Evolutionary conservation across 208 protist genomes (phyloP), one percentile per base, ranked within the genome.

Genomic region (Acanthamoeba rhysodes): DNA sequence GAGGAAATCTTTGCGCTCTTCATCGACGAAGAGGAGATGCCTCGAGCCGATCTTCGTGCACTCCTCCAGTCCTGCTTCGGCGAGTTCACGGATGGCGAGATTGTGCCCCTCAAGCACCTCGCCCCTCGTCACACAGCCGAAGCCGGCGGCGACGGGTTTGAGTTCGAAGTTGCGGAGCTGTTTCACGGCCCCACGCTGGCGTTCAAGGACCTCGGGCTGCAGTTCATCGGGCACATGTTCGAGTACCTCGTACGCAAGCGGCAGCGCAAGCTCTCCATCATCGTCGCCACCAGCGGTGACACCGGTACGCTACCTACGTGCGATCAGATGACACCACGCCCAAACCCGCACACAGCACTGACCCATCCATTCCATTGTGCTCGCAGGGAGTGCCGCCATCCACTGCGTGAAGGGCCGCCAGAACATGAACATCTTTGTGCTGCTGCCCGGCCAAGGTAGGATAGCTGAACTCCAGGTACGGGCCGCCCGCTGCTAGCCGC

Each of bases 161-260:
- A 91, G 24, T 37, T 95, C 24, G 48, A 90, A 14, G 70, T 98
- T 22, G 85, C 97, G 34, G 97, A 98, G 82, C 95, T 98, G 41
- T 98, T 98, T 90, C 97, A 98, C 85, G 97, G 97, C 0, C 97
- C 97, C 68, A 98, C 97, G 16, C 96, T 96, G 93, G 96, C 97
- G 12, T 98, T 98, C 95, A 98, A 98, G 91, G 97, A 98, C 93
- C 96, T 98, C 5, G 97, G 97, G 37, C 95, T 98, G 74, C 97
- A 98, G 72, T 97, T 98, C 29, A 59, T 98, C 18, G 97, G 97
- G 22, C 96, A 97, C 76, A 94, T 98, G 29, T 97, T 98, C 70
- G 96, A 98, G 80, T 97, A 96, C 66, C 90, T 98, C 20, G 45
- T 98, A 4, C 22, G 94, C 53, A 66, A 66, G 27, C 48, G 82